Conservation (phyloP, 345 rosid species). For the Hirschfeldia incana region DNA sequence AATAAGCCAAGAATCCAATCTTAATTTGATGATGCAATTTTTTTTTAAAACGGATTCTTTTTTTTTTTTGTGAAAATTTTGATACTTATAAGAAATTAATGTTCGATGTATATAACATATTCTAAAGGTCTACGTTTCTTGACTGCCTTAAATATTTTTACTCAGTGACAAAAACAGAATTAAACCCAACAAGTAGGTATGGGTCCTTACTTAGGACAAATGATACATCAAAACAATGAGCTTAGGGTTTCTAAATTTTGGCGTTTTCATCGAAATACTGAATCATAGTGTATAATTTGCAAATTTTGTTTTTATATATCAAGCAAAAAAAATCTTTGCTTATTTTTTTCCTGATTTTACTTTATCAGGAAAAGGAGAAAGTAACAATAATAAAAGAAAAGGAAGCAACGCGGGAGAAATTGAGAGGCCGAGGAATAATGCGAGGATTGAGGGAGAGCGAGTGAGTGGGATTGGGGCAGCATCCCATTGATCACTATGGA, state of each 20-base stretch:
- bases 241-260: not conserved
- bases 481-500: slow-evolving; percentile 27
- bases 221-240: not conserved
- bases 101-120: not conserved
- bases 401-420: slow-evolving; percentile 2
- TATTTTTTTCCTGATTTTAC: slow-evolving; percentile 10
- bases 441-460: slow-evolving; percentile 33
- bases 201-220: not conserved
- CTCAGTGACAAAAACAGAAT: not conserved
- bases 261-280: not conserved
- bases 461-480: slow-evolving; percentile 20
- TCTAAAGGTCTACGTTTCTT: not conserved
- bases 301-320: not conserved
- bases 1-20: not conserved
- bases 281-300: not conserved
- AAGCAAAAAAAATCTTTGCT: slow-evolving; percentile 8
- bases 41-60: not conserved
- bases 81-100: not conserved
- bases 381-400: too few relatives aligned
- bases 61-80: not conserved
- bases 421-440: slow-evolving; percentile 28
- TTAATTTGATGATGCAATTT: too few relatives aligned
- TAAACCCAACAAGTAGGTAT: not conserved
- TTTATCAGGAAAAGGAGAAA: not conserved
- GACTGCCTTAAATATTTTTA: not conserved